Evolutionary conservation across 257 asterid species (phyloP), one percentile per base, ranked within the genome.

Genomic region (Solanum piurae): DNA sequence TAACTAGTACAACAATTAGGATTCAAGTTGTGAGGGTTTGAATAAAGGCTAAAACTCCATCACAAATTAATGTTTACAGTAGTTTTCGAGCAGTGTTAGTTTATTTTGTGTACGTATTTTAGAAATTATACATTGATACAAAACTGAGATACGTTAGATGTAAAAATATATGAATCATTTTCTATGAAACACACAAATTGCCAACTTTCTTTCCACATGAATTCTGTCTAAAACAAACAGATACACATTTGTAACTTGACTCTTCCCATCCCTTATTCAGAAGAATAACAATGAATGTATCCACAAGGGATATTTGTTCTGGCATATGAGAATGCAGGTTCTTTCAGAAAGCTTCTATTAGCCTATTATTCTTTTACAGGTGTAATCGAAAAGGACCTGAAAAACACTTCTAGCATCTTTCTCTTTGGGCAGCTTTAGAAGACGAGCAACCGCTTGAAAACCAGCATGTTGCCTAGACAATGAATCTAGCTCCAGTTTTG

Each of bases 391-490:
- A 83, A 97, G 82, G 74, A 91, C 92, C 94, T 97, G 97, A 89
- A 96, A 89, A 90, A 92, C 89, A 62, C 98, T 89, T 92, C 96
- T 91, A 29, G 96, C 87, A 87, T 94, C 95, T 77, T 86, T 92
- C 91, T 95, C 98, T 64, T 93, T 93, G 0, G 96, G 89, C 85
- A 91, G 90, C 91, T 90, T 95, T 20, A 97, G 93, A 72, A 97
- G 93, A 62, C 93, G 96, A 46, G 99, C 97, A 88, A 97, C 98
- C 90, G 93, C 90, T 9, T 89, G 88, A 86, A 95, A 97, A 31
- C 98, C 99, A 74, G 89, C 87, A 64, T 96, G 99, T 90, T 96
- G 95, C 84, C 91, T 94, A 9, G 92, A 25, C 84, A 96, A 92
- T 36, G 95, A 83, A 83, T 91, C 98, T 90, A 91, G 93, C 7